These are phyloP conservation scores for Lasiodiplodia theobromae DNA, from an alignment of 2,329 filamentous ascomycete species.

Conservation along the genomic window DNA sequence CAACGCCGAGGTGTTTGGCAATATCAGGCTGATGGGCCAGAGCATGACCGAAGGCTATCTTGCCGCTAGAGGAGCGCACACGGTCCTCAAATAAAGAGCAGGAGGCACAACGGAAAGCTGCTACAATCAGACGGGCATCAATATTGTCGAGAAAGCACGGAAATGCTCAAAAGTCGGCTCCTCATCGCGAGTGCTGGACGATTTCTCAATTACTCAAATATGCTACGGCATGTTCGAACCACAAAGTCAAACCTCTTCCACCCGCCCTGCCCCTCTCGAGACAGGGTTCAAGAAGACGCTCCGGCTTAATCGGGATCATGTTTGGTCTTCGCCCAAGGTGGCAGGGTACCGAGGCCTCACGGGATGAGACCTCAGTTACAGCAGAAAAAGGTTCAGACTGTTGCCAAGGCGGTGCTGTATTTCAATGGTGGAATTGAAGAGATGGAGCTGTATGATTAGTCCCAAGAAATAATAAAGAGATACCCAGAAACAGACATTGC, in stretches of 20 bases:
- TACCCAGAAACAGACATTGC: neutral
- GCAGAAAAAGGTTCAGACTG: constrained; percentile 55
- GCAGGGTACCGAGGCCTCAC: constrained; percentile 85
- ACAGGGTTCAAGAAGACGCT: constrained; percentile 86
- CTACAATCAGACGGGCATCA: neutral
- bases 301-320: constrained; percentile 97
- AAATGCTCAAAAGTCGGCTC: neutral
- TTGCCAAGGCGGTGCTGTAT: constrained; percentile 57
- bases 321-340: constrained; percentile 75
- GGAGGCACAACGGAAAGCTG: neutral
- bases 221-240: constrained; percentile 71
- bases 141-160: neutral
- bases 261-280: constrained; percentile 80
- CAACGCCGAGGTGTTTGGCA: constrained; percentile 87
- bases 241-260: constrained; percentile 97
- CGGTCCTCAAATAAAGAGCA: constrained; percentile 78
- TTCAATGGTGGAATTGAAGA: constrained; percentile 28
- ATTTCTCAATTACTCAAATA: no score
- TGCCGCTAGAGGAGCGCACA: constrained; percentile 89
- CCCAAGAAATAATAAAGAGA: neutral
- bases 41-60: constrained; percentile 87
- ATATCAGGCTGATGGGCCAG: constrained; percentile 81
- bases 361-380: constrained; percentile 65
- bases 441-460: neutral
- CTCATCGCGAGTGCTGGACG: neutral